phyloP scores from a whole-genome alignment of 2,329 filamentous ascomycete genomes.

The Intubia oerlemansii region DNA sequence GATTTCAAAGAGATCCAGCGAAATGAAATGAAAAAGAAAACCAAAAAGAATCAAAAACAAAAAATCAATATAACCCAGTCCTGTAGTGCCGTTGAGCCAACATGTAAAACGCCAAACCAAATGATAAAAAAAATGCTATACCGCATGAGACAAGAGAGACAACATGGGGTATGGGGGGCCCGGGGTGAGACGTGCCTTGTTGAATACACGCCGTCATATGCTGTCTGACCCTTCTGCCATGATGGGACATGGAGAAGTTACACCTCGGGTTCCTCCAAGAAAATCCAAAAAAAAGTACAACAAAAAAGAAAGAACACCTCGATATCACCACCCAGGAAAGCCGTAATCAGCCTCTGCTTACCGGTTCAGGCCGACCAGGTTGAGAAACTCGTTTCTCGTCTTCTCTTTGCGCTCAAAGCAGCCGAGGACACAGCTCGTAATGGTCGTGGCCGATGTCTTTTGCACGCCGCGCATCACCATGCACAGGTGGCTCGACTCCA shows the following conservation, averaged over 20 bases:
- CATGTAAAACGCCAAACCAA: constrained; percentile 5
- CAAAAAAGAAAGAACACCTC: too few species aligned
- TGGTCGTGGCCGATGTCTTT: constrained; percentile 70
- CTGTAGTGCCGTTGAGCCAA: constrained; percentile 11
- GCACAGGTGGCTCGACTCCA: constrained; percentile 91
- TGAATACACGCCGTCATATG: constrained; percentile 6
- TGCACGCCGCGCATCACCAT: constrained; percentile 99
- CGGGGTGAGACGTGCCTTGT: constrained; percentile 2
- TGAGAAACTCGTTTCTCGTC: constrained; percentile 89
- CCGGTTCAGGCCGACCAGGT: constrained; percentile 43
- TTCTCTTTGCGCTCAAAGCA: constrained; percentile 85
- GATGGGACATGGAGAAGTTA: too few species aligned
- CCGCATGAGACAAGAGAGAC: neutral
- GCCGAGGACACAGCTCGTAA: constrained; percentile 94
- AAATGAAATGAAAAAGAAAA: neutral
- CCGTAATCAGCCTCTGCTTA: too few species aligned
- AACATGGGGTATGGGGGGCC: neutral
- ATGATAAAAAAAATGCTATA: too few species aligned
- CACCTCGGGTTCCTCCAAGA: too few species aligned
- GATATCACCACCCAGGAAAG: too few species aligned
- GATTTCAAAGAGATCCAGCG: too few species aligned
- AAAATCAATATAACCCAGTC: too few species aligned
- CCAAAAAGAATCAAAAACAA: too few species aligned
- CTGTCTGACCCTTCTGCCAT: too few species aligned
- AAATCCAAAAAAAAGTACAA: too few species aligned